Evolutionary conservation across 2,329 filamentous ascomycete genomes (phyloP), one percentile per base, ranked within the genome.

Genomic region (Ceratocystis diversiconidia): DNA sequence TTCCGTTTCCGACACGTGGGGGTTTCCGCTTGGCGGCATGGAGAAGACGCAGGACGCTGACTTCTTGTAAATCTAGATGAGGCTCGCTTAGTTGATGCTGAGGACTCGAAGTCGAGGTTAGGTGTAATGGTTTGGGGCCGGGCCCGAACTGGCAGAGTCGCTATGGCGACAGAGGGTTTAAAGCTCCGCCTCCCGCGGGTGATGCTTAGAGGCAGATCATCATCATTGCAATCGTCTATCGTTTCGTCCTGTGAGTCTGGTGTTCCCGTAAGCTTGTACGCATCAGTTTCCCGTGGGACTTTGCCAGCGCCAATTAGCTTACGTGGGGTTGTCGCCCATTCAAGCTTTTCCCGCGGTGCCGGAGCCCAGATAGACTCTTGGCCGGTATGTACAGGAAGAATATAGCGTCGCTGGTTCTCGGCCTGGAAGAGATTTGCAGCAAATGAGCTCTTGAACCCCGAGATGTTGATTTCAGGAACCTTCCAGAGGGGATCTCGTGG

Each of bases 321-420:
- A 19, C 32, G 62, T 30, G 30, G 28, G 44, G 17, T 44, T 57
- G 30, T 43, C 25, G 8, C 71, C 1, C 70, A 70, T 1, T 70
- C 69, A 3, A 69, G 69, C 10, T 70, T 70, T 12, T 71, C 69
- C 17, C 63, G 67, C 25, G 69, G 71, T 1, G 68, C 68, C 1
- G 71, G 69, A 12, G 73, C 72, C 74, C 75, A 75, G 43, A 75
- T 74, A 2, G 75, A 76, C n/a, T 64, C 71, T 30, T 71, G 48
- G 1, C 71, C 70, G 32, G 69, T 70, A 68, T 74, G 69, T 22
- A 70, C 69, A 25, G 74, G 71, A 68, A 72, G 71, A n/a, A 74
- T 66, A 68, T 74, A 73, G 70, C 73, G 70, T 69, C 55, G 55
- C 25, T 59, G 12, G 30, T 8, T 36, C 28, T 74, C 70, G n/a